phyloP scores from a whole-genome alignment of 2,329 filamentous ascomycete genomes.

The Coniochaeta prunicola region DNA sequence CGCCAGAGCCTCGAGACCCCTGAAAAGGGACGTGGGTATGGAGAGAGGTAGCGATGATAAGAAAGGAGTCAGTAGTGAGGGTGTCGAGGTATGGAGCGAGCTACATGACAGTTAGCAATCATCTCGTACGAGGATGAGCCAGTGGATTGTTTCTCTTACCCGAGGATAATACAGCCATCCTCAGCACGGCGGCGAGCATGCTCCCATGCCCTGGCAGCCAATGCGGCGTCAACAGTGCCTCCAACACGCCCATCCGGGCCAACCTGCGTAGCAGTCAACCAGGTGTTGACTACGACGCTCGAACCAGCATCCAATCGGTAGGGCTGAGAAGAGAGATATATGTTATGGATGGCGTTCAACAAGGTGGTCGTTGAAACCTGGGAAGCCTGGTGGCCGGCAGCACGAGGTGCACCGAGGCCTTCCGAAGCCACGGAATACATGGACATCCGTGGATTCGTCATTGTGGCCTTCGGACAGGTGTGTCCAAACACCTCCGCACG shows the following conservation, averaged over 20 bases:
- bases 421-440: constrained; percentile 63
- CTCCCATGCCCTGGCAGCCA: constrained; percentile 86
- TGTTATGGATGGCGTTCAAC: constrained; percentile 84
- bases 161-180: constrained; percentile 86
- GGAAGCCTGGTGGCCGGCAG: constrained; percentile 58
- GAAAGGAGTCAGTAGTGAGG: constrained; percentile 77
- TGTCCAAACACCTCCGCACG: constrained; percentile 24
- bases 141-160: constrained; percentile 45
- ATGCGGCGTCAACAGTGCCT: constrained; percentile 70
- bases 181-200: constrained; percentile 91
- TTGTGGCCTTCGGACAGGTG: constrained; percentile 25
- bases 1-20: constrained; percentile 70
- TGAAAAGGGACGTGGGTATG: constrained; percentile 68
- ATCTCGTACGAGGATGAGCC: constrained; percentile 5
- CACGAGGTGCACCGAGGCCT: constrained; percentile 49
- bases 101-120: constrained; percentile 35
- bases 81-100: constrained; percentile 81
- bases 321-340: constrained; percentile 75
- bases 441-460: constrained; percentile 57
- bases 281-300: constrained; percentile 90
- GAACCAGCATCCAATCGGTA: constrained; percentile 84
- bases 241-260: constrained; percentile 62
- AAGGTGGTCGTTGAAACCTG: constrained; percentile 91
- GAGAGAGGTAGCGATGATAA: constrained; percentile 72
- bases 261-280: constrained; percentile 72